Conservation (phyloP, 257 asterid genomes). For the Gynochthodes officinalis region DNA sequence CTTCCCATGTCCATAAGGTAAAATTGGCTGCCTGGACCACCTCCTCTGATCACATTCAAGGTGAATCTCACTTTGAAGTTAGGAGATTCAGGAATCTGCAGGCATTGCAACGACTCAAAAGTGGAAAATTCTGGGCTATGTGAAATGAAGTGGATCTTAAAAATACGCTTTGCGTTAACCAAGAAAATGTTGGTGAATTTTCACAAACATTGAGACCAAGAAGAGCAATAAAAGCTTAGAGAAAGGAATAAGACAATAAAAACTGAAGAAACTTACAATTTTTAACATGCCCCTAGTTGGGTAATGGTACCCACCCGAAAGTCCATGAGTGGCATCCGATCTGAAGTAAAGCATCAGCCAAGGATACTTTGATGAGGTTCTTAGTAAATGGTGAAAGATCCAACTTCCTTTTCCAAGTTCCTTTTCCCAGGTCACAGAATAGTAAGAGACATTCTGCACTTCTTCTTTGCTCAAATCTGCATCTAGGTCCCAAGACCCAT, state of each 20-base stretch:
- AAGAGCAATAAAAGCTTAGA: not conserved
- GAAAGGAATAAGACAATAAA: not conserved
- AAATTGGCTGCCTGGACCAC: constrained; percentile 71
- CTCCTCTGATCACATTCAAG: constrained; percentile 59
- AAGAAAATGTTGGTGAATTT: too few species aligned
- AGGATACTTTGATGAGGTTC: constrained; percentile 70
- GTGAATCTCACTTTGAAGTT: constrained; percentile 69
- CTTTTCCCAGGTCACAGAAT: constrained; percentile 75
- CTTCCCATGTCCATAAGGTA: constrained; percentile 87
- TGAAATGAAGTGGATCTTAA: too few species aligned
- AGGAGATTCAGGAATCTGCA: constrained; percentile 83
- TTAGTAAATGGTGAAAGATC: constrained; percentile 62
- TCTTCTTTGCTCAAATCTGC: constrained; percentile 31
- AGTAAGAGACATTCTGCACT: constrained; percentile 37
- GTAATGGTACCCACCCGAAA: constrained; percentile 86
- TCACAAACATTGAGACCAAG: too few species aligned
- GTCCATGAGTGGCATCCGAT: constrained; percentile 69
- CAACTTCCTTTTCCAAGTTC: constrained; percentile 74
- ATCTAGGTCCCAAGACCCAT: constrained; percentile 68
- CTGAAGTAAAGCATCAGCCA: constrained; percentile 90
- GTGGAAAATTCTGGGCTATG: not conserved
- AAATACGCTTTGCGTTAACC: too few species aligned
- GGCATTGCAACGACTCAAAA: not conserved
- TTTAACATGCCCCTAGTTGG: constrained; percentile 78
- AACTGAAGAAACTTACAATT: constrained; percentile 42